Evolutionary conservation across 83 land plant genomes (phyloP), one percentile per base, ranked within the genome.

Genomic region (Picea mariana): DNA sequence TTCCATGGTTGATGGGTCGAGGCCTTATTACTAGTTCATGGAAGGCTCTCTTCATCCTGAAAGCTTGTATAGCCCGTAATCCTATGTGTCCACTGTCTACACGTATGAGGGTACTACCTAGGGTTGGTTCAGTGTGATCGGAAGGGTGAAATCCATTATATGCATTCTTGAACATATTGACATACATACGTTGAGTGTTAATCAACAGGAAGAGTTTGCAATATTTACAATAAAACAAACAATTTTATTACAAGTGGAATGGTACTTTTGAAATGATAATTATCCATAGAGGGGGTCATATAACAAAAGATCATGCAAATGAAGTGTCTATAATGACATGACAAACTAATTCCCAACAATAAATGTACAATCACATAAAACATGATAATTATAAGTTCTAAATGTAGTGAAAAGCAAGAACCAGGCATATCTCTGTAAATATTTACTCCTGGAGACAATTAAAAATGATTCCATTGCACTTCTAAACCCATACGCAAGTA

Each of bases 171-270:
- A 71, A 38, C 75, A 71, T 71, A 71, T n/a, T 71, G 42, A 9
- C 42, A n/a, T 40, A 9, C 52, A 71, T 47, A 18, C 20, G 49
- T 20, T 40, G 73, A 42, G 21, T 38, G 9, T 38, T 31, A 2
- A 20, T 71, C 1, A 18, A 18, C 24, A 40, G 20, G 52, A 5
- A n/a, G 21, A 40, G 75, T 34, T 71, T 71, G 42, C 23, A 71
- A 71, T 71, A 71, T 42, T 71, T 71, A n/a, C 47, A 71, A 8
- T 42, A 71, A 18, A 40, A 71, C 42, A 71, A 71, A 71, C 23
- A 40, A 18, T 71, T 71, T 18, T 9, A 40, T 42, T 40, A 40
- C 17, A 31, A 4, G 17, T n/a, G 0, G n/a, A 17, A 38, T 34
- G 44, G n/a, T 42, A 69, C 17, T 40, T 18, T 15, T 47, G 18